These are phyloP conservation scores for Cyamopsis tetragonoloba DNA, from an alignment of 306 rosid genomes.

Conservation along the genomic window DNA sequence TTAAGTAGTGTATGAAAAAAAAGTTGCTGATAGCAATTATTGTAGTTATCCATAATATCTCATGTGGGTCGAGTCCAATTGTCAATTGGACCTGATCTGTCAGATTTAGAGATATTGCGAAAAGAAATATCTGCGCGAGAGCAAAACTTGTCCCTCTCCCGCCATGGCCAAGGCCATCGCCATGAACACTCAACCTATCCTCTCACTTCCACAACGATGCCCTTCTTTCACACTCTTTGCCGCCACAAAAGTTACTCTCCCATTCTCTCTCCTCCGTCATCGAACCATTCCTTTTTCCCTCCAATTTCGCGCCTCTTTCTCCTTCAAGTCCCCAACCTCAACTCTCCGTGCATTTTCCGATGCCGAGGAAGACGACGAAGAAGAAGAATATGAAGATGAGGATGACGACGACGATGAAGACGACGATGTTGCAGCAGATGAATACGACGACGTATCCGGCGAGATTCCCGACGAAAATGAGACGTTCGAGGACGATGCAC, in stretches of 20 bases:
- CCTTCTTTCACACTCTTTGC: constrained; percentile 19
- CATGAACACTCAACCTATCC: constrained; percentile 40
- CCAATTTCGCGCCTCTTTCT: constrained; percentile 38
- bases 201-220: constrained; percentile 23
- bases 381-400: constrained; percentile 44
- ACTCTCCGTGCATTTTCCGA: constrained; percentile 43
- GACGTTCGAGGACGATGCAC: constrained; percentile 1
- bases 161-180: constrained; percentile 80
- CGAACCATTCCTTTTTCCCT: constrained; percentile 29
- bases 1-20: too few relatives aligned
- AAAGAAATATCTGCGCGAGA: not conserved
- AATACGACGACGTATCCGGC: constrained; percentile 57
- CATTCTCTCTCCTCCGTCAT: constrained; percentile 20
- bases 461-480: constrained; percentile 49
- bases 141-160: constrained; percentile 48
- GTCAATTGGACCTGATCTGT: not conserved
- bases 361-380: constrained; percentile 50
- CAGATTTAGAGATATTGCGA: not conserved
- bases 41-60: too few relatives aligned
- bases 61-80: not conserved
- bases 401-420: constrained; percentile 55
- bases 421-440: constrained; percentile 61
- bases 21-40: too few relatives aligned
- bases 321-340: constrained; percentile 47
- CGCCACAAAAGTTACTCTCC: not conserved